Evolutionary conservation across 441 rosid genomes (phyloP), one percentile per base, ranked within the genome.

Genomic region (Erodium moschatum): DNA sequence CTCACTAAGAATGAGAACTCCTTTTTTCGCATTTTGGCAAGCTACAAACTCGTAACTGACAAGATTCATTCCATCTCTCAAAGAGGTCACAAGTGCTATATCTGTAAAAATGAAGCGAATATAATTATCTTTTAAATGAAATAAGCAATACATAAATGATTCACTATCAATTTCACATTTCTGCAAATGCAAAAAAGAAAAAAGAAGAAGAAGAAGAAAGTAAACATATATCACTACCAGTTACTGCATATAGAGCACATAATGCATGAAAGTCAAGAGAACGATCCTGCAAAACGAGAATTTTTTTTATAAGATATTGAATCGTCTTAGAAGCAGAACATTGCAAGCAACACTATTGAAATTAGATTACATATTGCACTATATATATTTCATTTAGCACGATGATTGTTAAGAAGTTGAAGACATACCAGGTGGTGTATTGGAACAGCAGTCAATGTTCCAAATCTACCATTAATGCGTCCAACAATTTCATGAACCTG

Each of bases 401-500:
- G 13, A 60, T 60, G 27, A 21, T 10, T 67, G 33, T 67, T 19
- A 21, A 56, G 46, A 74, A 67, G 70, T 27, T 58, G 74, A 70
- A 71, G 69, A 79, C 85, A 76, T 46, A 91, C 99, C 97, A 95
- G 87, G 75, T 95, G 99, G 79, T 92, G 99, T 78, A 95, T 95
- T 50, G 99, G 99, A 71, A 92, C 96, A 67, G 92, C 80, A 72
- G 96, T 90, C 76, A 92, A 79, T 52, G 99, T 82, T 77, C 99
- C 99, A 86, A 95, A 95, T 75, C 99, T 87, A 65, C 99, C 99
- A 85, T 95, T 95, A 67, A 95, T 95, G 73, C 99, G 91, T 66
- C 99, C 99, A 70, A 95, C 99, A 77, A 95, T 95, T 82, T 95
- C 99, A 81, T 95, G 99, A 81, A 95, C 99, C 82, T 95, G 99